Evolutionary conservation across 1,284 basidiomycete species (phyloP), one percentile per base, ranked within the genome.

Genomic region (Cryptococcus sp.): DNA sequence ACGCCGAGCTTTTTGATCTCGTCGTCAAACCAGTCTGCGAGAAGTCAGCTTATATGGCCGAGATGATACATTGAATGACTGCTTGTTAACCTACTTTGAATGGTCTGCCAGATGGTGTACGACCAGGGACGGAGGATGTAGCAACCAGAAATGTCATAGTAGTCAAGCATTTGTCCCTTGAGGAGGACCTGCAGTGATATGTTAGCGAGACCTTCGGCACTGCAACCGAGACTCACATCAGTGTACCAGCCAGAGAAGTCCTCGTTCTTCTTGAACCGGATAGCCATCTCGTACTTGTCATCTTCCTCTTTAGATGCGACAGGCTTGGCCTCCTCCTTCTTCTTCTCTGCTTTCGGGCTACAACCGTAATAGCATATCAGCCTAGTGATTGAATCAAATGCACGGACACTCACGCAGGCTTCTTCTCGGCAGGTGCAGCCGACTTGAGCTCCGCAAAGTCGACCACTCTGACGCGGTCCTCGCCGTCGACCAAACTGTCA

Each of bases 141-240:
- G 78, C 95, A 99, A 25, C 95, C 96, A 64, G 91, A 94, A 71
- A 99, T 93, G 78, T 88, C 94, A 81, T 99, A 99, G 81, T 99
- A 99, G 75, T 99, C 96, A 57, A 99, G 81, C 95, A 99, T 98
- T 72, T 99, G 94, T 23, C 93, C 91, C 82, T 99, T 98, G 78
- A 95, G 83, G 63, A 99, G 82, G n/a, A 97, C 93, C 90, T 95
- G 68, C 39, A 48, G 51, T 10, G 25, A 41, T 48, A 17, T 15
- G 38, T 25, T 39, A 23, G 49, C 48, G 16, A 22, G 41, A 19
- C 38, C 19, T 45, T 25, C 46, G 30, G 35, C 55, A 10, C 54
- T 11, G 58, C 17, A 40, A 35, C 30, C 3, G 10, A 4, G 11
- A 80, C 86, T 69, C 61, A 93, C 92, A 74, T 88, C 93, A 62